phyloP scores from a whole-genome alignment of 352 stramenopile genomes.

The Phytopythium aichiense region DNA sequence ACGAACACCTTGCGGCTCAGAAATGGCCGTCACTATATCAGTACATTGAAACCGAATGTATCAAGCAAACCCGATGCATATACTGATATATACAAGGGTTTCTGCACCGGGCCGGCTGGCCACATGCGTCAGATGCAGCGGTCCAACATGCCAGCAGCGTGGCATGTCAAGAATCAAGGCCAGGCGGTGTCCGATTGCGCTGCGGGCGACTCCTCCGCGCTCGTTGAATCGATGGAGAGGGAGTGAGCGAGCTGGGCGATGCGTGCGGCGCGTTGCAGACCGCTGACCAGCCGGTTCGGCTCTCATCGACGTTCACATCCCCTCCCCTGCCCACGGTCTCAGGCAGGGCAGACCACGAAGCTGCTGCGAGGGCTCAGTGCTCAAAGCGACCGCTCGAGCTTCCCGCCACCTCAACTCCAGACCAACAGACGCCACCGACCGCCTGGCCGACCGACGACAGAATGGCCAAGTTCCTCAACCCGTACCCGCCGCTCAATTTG shows the following conservation, averaged over 20 bases:
- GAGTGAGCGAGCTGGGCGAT: neutral
- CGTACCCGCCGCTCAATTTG: slow-evolving; percentile 10
- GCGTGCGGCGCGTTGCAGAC: neutral
- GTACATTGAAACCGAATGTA: neutral
- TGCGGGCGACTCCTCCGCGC: neutral
- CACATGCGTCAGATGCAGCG: neutral
- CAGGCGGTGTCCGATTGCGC: neutral
- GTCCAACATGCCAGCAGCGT: neutral
- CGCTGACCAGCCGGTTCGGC: neutral
- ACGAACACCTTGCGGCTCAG: neutral
- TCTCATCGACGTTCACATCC: neutral
- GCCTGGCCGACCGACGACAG: neutral
- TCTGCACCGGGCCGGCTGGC: neutral
- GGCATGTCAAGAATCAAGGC: slow-evolving; percentile 1
- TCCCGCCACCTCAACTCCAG: neutral
- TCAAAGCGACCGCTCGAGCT: neutral
- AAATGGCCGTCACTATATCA: neutral
- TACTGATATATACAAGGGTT: neutral
- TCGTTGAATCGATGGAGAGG: slow-evolving; percentile 1
- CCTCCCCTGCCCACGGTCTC: neutral
- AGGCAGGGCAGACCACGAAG: too few relatives aligned
- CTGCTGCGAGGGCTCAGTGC: neutral
- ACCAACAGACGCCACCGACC: neutral
- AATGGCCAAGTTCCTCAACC: slow-evolving; percentile 15
- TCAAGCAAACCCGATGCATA: neutral